These are phyloP conservation scores for Hypomontagnella monticulosa DNA, from an alignment of 495 filamentous ascomycete genomes.

Conservation along the genomic window DNA sequence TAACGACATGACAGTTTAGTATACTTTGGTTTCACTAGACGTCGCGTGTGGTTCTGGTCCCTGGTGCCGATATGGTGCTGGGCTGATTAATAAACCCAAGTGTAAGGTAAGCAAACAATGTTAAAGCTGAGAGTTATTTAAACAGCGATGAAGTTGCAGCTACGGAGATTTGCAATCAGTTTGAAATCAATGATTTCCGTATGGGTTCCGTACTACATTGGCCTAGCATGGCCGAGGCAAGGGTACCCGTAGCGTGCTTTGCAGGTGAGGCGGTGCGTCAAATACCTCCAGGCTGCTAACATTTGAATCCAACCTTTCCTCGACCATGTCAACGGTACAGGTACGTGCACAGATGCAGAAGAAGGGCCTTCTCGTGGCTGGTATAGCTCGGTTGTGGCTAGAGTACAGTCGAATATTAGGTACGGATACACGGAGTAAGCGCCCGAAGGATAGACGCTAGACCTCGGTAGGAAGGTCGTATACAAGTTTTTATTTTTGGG, in stretches of 20 bases:
- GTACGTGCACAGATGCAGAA: not conserved
- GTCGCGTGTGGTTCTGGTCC: not conserved
- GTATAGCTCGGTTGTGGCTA: conserved; percentile 31
- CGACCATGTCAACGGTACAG: too few relatives aligned
- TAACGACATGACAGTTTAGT: conserved; percentile 24
- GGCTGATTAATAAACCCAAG: not conserved
- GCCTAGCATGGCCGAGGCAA: not conserved
- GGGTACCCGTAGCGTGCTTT: not conserved
- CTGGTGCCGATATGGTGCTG: not conserved
- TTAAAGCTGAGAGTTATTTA: conserved; percentile 30
- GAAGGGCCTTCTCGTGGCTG: not conserved
- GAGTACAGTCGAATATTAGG: conserved; percentile 1
- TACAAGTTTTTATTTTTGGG: conserved; percentile 11
- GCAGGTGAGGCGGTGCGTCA: conserved; percentile 15
- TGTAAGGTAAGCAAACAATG: conserved; percentile 1
- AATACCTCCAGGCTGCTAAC: too few relatives aligned
- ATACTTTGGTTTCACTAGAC: not conserved
- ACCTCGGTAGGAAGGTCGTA: conserved; percentile 15
- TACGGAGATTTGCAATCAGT: conserved; percentile 42
- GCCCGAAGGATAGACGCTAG: conserved; percentile 7
- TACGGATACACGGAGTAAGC: conserved; percentile 15
- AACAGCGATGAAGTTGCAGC: conserved; percentile 23
- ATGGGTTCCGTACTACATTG: conserved; percentile 10
- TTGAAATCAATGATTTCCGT: conserved; percentile 29
- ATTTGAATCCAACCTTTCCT: too few relatives aligned